A percentile compares a stretch with the other conserved stretches of the same genome.
Conservation (phyloP, 805 yeast genomes). For the Candida broadrunensis region DNA sequence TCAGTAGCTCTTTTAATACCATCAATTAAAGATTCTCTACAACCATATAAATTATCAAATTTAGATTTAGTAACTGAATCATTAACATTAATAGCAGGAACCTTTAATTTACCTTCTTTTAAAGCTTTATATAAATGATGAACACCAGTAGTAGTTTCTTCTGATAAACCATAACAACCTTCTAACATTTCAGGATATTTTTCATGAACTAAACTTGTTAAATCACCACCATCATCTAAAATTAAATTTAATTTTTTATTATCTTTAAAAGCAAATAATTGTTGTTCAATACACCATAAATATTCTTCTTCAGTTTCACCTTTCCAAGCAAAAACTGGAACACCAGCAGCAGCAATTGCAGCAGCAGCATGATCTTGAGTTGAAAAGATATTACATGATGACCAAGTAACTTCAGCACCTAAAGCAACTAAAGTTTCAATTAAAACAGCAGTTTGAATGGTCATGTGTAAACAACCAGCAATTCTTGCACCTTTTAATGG, state of each 20-base stretch:
- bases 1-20: conserved; percentile 99
- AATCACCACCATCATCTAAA: conserved; percentile 99
- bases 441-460: conserved; percentile 98
- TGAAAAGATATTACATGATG: conserved; percentile 98
- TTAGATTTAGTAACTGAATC: conserved; percentile 99
- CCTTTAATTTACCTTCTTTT: conserved; percentile 84
- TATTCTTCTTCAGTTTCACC: conserved; percentile 99
- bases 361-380: conserved; percentile 99
- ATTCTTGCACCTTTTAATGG: conserved; percentile 98
- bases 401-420: conserved; percentile 99
- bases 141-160: conserved; percentile 99
- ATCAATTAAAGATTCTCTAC: conserved; percentile 97
- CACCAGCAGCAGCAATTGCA: conserved; percentile 99
- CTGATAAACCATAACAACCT: conserved; percentile 93
- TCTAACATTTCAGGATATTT: conserved; percentile 97
- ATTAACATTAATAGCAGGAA: conserved; percentile 98
- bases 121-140: conserved; percentile 98
- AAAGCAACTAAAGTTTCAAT: conserved; percentile 95
- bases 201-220: conserved; percentile 94
- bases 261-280: conserved; percentile 96
- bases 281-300: conserved; percentile 99
- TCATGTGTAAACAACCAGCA: conserved; percentile 99
- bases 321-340: conserved; percentile 99
- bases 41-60: conserved; percentile 99
- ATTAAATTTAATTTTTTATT: conserved; percentile 92